Evolutionary conservation across 495 filamentous ascomycete species (phyloP).

Genomic region (Podospora conica): DNA sequence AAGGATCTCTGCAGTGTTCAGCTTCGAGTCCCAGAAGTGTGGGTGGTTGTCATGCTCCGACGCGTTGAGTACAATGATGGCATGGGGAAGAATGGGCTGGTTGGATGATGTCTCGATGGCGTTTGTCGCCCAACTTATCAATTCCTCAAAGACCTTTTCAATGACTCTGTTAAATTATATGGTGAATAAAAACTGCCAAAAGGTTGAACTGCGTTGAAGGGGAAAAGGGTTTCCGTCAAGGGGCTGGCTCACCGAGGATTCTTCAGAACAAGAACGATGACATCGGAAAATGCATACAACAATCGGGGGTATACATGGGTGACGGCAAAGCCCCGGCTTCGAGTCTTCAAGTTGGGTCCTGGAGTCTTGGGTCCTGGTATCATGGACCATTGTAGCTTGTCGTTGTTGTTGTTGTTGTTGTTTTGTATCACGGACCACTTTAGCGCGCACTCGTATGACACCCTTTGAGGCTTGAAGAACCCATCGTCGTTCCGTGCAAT

Average conservation of each 20-base stretch:
- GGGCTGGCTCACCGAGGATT: neutral
- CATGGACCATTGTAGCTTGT: too few relatives aligned
- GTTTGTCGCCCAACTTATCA: conserved; percentile 1
- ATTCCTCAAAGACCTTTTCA: conserved; percentile 2
- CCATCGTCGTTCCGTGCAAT: neutral
- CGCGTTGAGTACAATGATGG: conserved; percentile 7
- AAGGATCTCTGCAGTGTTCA: neutral
- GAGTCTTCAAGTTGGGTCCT: neutral
- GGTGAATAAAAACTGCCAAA: neutral
- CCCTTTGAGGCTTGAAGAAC: conserved; percentile 1
- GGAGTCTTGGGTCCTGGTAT: too few relatives aligned
- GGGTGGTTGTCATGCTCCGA: conserved; percentile 1
- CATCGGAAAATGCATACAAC: conserved; percentile 4
- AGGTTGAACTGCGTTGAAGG: too few relatives aligned
- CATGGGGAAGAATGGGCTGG: conserved; percentile 8
- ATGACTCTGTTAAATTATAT: conserved; percentile 1
- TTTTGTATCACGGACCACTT: conserved; percentile 1
- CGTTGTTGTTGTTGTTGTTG: too few relatives aligned
- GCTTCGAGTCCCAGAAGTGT: neutral
- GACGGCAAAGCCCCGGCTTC: conserved; percentile 1
- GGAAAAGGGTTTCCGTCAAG: neutral
- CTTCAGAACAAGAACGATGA: conserved; percentile 1
- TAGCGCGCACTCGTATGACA: neutral
- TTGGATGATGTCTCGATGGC: conserved; percentile 6
- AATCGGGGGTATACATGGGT: conserved; percentile 3